phyloP scores from a whole-genome alignment of 2,329 filamentous ascomycete species.

The Exophiala spinifera region DNA sequence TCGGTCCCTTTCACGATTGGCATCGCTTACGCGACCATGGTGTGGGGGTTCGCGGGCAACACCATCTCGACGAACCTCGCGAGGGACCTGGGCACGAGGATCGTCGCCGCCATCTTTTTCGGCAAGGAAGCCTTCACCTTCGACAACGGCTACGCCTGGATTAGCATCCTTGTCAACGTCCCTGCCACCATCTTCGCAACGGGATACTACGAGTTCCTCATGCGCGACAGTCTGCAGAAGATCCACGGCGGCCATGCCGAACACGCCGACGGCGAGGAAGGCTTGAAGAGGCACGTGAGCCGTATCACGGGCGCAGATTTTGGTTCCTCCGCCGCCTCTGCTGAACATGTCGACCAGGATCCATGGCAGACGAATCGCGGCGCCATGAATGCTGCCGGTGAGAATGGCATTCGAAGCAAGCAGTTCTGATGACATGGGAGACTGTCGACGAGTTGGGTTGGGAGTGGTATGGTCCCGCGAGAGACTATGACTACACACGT shows the following conservation, averaged over 20 bases:
- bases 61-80: constrained; percentile 58
- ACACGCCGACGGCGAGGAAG: constrained; percentile 53
- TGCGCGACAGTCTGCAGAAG: constrained; percentile 52
- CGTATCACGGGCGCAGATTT: constrained; percentile 32
- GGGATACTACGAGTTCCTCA: constrained; percentile 53
- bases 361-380: constrained; percentile 14
- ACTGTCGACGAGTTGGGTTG: no score
- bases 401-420: constrained; percentile 16
- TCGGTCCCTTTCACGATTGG: constrained; percentile 55
- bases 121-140: constrained; percentile 50
- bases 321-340: no score
- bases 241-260: constrained; percentile 51
- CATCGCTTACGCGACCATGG: constrained; percentile 52
- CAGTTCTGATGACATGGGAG: no score
- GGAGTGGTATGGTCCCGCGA: no score
- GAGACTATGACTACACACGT: no score
- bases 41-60: constrained; percentile 57
- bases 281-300: constrained; percentile 44
- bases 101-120: constrained; percentile 59
- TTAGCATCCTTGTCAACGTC: constrained; percentile 55
- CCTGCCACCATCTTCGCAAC: constrained; percentile 57
- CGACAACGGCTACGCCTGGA: constrained; percentile 48
- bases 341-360: background rate
- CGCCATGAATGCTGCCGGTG: constrained; percentile 18
- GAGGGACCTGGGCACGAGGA: constrained; percentile 57